phyloP scores from a whole-genome alignment of 2,329 filamentous ascomycete species.

The Daldinia sp. region DNA sequence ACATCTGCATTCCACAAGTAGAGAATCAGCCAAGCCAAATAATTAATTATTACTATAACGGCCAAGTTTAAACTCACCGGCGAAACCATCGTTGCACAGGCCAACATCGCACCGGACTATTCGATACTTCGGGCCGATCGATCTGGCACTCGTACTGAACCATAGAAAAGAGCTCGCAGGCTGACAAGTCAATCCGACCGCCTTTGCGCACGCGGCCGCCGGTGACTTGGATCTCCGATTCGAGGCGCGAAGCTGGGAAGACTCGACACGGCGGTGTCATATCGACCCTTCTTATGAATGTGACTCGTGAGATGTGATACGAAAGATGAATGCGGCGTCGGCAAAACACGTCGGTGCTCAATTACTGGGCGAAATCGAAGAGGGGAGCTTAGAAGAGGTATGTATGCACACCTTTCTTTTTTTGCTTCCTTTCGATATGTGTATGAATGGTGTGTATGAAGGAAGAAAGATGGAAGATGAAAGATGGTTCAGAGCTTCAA shows the following conservation, averaged over 20 bases:
- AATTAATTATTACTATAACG: conserved; percentile 22
- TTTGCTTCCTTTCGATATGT: neutral
- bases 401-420: conserved; percentile 28
- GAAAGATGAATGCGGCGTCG: conserved; percentile 52
- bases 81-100: conserved; percentile 71
- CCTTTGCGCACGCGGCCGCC: conserved; percentile 67
- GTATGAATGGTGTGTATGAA: neutral
- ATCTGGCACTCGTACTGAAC: conserved; percentile 72
- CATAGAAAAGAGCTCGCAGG: conserved; percentile 69
- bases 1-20: conserved; percentile 59
- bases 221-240: conserved; percentile 62
- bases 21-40: neutral
- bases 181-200: conserved; percentile 62
- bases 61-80: conserved; percentile 58
- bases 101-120: conserved; percentile 66
- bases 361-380: conserved; percentile 67
- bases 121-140: conserved; percentile 58
- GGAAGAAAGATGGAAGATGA: neutral
- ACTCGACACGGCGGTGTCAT: conserved; percentile 71
- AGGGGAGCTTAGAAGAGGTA: conserved; percentile 71
- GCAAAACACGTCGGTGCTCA: conserved; percentile 61
- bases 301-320: neutral
- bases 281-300: neutral
- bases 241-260: conserved; percentile 66
- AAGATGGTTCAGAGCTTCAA: neutral